Evolutionary conservation across 768 basidiomycete species (phyloP).

Genomic region (Suillus plorans): DNA sequence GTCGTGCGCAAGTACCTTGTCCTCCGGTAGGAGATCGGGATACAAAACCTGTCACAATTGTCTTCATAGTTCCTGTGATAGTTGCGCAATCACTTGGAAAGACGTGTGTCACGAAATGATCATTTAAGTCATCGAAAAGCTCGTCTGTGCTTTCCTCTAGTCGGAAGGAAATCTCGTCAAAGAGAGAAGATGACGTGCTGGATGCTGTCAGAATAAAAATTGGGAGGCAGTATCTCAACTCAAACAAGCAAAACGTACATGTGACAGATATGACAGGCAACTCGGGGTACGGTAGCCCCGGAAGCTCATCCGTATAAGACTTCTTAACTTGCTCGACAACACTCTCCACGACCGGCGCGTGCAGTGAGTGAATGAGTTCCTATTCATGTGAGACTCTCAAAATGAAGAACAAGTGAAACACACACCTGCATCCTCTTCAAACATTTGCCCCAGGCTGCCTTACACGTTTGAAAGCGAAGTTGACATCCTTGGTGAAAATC

Average conservation of each 20-base stretch:
- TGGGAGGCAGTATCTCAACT: neutral
- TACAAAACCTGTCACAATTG: slow-evolving; percentile 53
- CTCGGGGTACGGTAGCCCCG: slow-evolving; percentile 59
- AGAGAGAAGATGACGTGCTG: slow-evolving; percentile 44
- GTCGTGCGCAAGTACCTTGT: slow-evolving; percentile 27
- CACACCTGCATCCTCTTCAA: slow-evolving; percentile 55
- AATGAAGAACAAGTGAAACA: neutral
- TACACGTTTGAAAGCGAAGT: slow-evolving; percentile 54
- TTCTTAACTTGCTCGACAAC: slow-evolving; percentile 43
- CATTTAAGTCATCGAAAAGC: slow-evolving; percentile 18
- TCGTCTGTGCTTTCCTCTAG: slow-evolving; percentile 33
- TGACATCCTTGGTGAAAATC: slow-evolving; percentile 32
- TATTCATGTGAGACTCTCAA: slow-evolving; percentile 20
- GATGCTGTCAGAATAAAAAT: slow-evolving; percentile 29
- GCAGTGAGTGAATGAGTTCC: slow-evolving; percentile 47
- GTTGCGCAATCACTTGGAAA: slow-evolving; percentile 59
- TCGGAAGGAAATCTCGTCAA: slow-evolving; percentile 42
- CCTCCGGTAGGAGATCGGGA: slow-evolving; percentile 33
- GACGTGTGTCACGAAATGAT: slow-evolving; percentile 45
- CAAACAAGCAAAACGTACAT: slow-evolving; percentile 36
- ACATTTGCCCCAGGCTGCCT: slow-evolving; percentile 58
- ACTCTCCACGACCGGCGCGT: slow-evolving; percentile 46
- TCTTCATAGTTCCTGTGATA: slow-evolving; percentile 51
- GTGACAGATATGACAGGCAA: slow-evolving; percentile 59
- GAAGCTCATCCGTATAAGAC: slow-evolving; percentile 46